Conservation (phyloP, 371 early-diverging fungal species). For the Circinella minor region DNA sequence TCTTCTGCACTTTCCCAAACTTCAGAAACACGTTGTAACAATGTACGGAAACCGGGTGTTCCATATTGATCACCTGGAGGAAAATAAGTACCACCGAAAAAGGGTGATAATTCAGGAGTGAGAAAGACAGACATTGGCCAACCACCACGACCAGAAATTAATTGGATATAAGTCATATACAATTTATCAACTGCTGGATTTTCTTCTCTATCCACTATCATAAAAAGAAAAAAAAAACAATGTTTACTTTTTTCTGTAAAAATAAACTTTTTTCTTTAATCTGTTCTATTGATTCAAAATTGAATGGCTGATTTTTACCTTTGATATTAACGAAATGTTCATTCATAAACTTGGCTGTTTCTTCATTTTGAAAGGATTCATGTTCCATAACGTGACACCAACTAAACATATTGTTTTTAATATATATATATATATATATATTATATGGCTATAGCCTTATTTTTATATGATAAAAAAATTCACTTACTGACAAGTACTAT, state of each 20-base stretch:
- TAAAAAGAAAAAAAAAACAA: too few species aligned
- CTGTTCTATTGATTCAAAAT: neutral
- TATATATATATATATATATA: too few species aligned
- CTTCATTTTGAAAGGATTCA: slow-evolving; percentile 66
- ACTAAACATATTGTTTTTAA: slow-evolving; percentile 22
- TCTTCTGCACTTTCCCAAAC: slow-evolving; percentile 51
- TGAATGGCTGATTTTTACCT: slow-evolving; percentile 28
- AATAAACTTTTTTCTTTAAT: neutral
- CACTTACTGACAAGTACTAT: slow-evolving; percentile 69
- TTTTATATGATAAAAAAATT: neutral
- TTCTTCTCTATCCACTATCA: slow-evolving; percentile 59
- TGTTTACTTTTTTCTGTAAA: too few species aligned
- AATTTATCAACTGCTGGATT: slow-evolving; percentile 70
- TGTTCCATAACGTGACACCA: slow-evolving; percentile 80
- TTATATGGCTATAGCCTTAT: neutral
- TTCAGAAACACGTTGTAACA: slow-evolving; percentile 47
- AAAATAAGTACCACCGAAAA: slow-evolving; percentile 75
- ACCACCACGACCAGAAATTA: slow-evolving; percentile 63
- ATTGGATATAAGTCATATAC: slow-evolving; percentile 64
- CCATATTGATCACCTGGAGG: slow-evolving; percentile 61
- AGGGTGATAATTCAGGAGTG: slow-evolving; percentile 67
- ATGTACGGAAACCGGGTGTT: slow-evolving; percentile 55
- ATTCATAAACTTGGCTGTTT: slow-evolving; percentile 63
- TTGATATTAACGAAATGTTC: slow-evolving; percentile 64
- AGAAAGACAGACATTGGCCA: slow-evolving; percentile 68